Evolutionary conservation across 768 basidiomycete genomes (phyloP).

Genomic region (Chalciporus chontae): DNA sequence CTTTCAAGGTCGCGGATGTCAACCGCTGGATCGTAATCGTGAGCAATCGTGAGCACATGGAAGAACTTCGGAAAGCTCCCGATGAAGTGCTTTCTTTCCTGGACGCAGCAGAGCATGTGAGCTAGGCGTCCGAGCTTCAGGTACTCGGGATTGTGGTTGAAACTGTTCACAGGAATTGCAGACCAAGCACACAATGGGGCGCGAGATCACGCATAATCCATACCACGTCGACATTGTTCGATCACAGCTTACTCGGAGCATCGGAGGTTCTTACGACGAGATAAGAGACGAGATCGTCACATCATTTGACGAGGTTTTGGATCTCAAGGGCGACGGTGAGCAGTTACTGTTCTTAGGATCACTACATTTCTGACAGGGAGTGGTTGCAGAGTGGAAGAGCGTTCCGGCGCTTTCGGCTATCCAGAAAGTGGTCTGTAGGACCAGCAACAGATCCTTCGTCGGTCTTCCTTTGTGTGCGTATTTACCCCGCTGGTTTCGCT

Average conservation of each 20-base stretch:
- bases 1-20: slow-evolving; percentile 31
- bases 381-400: slow-evolving; percentile 38
- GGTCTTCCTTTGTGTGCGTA: slow-evolving; percentile 43
- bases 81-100: slow-evolving; percentile 37
- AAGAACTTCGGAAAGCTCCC: slow-evolving; percentile 40
- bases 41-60: slow-evolving; percentile 28
- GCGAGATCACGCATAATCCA: slow-evolving; percentile 24
- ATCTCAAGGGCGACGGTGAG: slow-evolving; percentile 16
- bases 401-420: slow-evolving; percentile 27
- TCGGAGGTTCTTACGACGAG: slow-evolving; percentile 33
- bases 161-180: slow-evolving; percentile 32
- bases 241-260: slow-evolving; percentile 36
- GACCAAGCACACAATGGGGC: slow-evolving; percentile 37
- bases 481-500: background rate
- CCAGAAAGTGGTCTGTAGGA: slow-evolving; percentile 37
- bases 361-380: background rate
- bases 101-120: slow-evolving; percentile 35
- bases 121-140: background rate
- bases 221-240: slow-evolving; percentile 33
- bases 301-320: slow-evolving; percentile 39
- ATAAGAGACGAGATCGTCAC: slow-evolving; percentile 30
- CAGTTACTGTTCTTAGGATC: background rate
- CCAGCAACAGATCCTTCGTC: slow-evolving; percentile 46
- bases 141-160: background rate
- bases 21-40: slow-evolving; percentile 40